These are phyloP conservation scores for Trametes punicea DNA, from an alignment of 768 basidiomycete species.

Conservation along the genomic window DNA sequence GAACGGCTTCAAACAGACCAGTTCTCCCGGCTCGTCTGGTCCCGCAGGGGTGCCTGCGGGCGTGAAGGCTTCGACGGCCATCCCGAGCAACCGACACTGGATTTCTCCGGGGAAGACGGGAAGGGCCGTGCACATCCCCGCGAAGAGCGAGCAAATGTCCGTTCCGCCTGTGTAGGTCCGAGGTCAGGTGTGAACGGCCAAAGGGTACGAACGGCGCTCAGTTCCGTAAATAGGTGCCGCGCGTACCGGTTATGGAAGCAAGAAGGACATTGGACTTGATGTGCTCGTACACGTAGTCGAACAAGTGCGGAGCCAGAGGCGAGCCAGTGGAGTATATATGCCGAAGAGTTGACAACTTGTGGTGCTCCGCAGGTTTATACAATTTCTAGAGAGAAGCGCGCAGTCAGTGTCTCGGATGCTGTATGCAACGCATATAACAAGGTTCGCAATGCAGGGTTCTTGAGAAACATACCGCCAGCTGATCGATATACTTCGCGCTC, in stretches of 20 bases:
- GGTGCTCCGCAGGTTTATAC: conserved; percentile 64
- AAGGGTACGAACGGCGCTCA: not conserved
- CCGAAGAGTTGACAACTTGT: conserved; percentile 53
- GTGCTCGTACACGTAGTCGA: conserved; percentile 71
- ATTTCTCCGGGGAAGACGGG: conserved; percentile 82
- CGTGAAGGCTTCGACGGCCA: conserved; percentile 65
- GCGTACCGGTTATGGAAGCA: conserved; percentile 70
- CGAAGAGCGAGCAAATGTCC: conserved; percentile 83
- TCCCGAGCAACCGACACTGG: conserved; percentile 79
- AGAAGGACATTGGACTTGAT: conserved; percentile 62
- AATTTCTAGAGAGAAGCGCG: conserved; percentile 45
- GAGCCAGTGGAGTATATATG: conserved; percentile 83
- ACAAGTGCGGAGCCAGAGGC: conserved; percentile 64
- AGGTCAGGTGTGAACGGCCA: not conserved
- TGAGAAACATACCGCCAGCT: conserved; percentile 54
- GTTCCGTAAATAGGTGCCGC: not conserved
- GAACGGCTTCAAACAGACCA: conserved; percentile 73
- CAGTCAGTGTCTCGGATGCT: conserved; percentile 11
- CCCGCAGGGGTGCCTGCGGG: conserved; percentile 41
- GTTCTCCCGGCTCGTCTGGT: conserved; percentile 57
- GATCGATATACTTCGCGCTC: conserved; percentile 80
- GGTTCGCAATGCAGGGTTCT: not conserved
- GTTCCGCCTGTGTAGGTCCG: conserved; percentile 57
- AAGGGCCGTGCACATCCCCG: conserved; percentile 70
- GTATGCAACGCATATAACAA: not conserved